These are phyloP conservation scores for Amborella trichopoda DNA, from an alignment of 164 flowering plant species.

Conservation along the genomic window DNA sequence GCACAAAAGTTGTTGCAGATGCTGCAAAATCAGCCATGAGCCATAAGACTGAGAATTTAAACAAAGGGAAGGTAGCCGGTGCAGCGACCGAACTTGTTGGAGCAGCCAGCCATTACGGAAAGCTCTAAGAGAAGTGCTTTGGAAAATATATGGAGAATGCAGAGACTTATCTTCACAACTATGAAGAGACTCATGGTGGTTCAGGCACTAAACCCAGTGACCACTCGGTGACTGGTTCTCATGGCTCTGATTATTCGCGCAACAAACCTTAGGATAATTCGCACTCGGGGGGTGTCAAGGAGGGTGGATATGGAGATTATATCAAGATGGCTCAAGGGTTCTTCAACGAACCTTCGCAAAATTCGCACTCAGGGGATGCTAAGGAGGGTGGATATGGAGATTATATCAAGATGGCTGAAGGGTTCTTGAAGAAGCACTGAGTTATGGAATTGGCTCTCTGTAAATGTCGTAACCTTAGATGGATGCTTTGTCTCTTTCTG, in stretches of 20 bases:
- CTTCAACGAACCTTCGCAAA: neutral
- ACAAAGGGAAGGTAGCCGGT: conserved; percentile 32
- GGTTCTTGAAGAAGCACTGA: conserved; percentile 25
- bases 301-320: neutral
- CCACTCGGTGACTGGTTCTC: no score
- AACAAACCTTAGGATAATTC: no score
- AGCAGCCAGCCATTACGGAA: conserved; percentile 36
- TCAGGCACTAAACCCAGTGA: no score
- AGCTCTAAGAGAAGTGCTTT: conserved; percentile 21
- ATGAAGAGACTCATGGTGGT: no score
- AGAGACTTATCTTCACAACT: conserved; percentile 34
- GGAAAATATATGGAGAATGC: conserved; percentile 39
- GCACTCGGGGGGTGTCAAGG: neutral
- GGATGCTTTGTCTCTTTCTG: no score
- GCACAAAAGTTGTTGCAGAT: conserved; percentile 40
- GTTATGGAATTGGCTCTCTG: neutral
- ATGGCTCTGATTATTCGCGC: neutral
- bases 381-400: conserved; percentile 29
- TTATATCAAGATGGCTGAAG: conserved; percentile 39
- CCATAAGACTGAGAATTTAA: conserved; percentile 18
- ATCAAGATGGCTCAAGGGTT: neutral
- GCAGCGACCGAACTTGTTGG: conserved; percentile 34
- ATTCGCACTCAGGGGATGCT: conserved; percentile 7
- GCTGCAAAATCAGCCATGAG: conserved; percentile 22
- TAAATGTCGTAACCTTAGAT: no score